These are phyloP conservation scores for Lunularia cruciata DNA, from an alignment of 225 moss, liverwort and hornwort genomes.

Conservation along the genomic window DNA sequence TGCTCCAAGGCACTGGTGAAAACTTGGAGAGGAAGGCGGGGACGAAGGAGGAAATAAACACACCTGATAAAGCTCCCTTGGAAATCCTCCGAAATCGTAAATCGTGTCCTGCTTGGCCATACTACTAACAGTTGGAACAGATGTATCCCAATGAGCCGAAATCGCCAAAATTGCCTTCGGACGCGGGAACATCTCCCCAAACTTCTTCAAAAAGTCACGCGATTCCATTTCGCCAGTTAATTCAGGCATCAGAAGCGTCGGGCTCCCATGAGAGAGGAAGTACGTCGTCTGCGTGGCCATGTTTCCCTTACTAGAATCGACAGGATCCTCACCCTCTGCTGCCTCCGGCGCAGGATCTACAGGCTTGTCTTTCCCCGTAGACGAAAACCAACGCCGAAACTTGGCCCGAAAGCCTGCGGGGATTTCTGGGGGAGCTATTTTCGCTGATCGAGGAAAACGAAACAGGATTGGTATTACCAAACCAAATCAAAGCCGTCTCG, in stretches of 20 bases:
- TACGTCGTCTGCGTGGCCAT: constrained; percentile 19
- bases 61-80: constrained; percentile 64
- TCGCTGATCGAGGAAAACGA: background rate
- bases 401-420: background rate
- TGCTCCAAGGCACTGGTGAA: too few relatives aligned
- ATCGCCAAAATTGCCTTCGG: constrained; percentile 74
- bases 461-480: too few relatives aligned
- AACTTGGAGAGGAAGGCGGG: too few relatives aligned
- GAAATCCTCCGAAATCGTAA: constrained; percentile 76
- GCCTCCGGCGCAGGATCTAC: background rate
- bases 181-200: constrained; percentile 19
- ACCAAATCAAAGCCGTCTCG: too few relatives aligned
- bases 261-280: constrained; percentile 46
- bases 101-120: constrained; percentile 52
- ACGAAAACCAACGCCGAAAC: background rate
- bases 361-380: background rate
- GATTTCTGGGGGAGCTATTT: background rate
- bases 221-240: constrained; percentile 21
- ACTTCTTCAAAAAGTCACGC: constrained; percentile 11
- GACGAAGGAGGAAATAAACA: background rate
- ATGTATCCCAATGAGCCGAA: constrained; percentile 84
- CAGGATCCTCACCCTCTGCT: background rate
- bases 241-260: constrained; percentile 25
- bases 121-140: constrained; percentile 56
- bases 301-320: background rate